A percentile compares a stretch with the other conserved stretches of the same genome.
Conservation (phyloP, 1,139 yeast genomes). For the Chernovozyma sophiae-reginae region DNA sequence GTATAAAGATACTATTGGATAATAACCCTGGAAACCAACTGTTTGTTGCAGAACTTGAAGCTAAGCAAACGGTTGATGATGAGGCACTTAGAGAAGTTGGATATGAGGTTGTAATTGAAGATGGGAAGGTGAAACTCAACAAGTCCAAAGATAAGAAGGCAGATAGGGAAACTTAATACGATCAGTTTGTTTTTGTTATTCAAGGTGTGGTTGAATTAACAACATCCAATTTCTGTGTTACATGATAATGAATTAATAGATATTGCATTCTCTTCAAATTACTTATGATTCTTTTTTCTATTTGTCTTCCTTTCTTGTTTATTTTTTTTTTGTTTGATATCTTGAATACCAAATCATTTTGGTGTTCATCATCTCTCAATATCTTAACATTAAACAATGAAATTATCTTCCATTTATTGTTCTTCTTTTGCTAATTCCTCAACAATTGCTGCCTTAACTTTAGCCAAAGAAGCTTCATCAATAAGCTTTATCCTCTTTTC, state of each 20-base stretch:
- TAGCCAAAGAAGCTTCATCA: slow-evolving; percentile 67
- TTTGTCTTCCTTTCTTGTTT: too few species aligned
- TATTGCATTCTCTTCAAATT: too few species aligned
- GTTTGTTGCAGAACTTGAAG: slow-evolving; percentile 56
- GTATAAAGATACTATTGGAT: slow-evolving; percentile 64
- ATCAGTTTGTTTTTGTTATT: too few species aligned
- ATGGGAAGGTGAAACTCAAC: slow-evolving; percentile 32
- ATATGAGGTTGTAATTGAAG: slow-evolving; percentile 32
- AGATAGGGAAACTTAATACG: too few species aligned
- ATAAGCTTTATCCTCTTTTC: slow-evolving; percentile 76
- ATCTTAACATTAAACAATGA: not conserved
- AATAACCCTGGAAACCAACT: slow-evolving; percentile 66
- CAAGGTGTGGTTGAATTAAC: too few species aligned
- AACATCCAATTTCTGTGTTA: too few species aligned
- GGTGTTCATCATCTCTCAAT: not conserved
- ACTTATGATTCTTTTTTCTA: too few species aligned
- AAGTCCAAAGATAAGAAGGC: slow-evolving; percentile 4
- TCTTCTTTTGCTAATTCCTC: slow-evolving; percentile 58
- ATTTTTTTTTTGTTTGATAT: too few species aligned
- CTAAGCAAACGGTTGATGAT: slow-evolving; percentile 30
- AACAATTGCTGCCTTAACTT: slow-evolving; percentile 70
- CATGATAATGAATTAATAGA: too few species aligned
- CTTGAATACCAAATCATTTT: too few species aligned
- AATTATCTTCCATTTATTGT: not conserved
- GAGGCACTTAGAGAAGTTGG: slow-evolving; percentile 36